phyloP scores from a whole-genome alignment of 164 flowering plant genomes.

The Saururus chinensis region DNA sequence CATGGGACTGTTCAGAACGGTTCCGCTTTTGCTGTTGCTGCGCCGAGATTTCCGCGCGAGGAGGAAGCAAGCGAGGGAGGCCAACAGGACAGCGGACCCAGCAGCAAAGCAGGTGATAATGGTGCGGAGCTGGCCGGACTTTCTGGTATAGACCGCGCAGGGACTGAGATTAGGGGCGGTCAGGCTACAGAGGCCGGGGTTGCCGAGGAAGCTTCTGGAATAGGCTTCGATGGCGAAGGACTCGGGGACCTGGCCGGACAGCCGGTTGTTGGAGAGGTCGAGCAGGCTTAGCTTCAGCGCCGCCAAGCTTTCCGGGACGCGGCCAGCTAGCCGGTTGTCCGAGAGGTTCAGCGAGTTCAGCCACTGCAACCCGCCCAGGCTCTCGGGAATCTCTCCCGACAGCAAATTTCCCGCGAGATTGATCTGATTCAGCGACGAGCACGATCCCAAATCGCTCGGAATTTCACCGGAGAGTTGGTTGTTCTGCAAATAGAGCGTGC shows the following conservation, averaged over 20 bases:
- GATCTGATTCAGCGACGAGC: conserved; percentile 32
- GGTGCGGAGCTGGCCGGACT: conserved; percentile 18
- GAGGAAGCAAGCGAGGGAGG: conserved; percentile 19
- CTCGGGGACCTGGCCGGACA: conserved; percentile 48
- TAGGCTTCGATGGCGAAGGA: conserved; percentile 38
- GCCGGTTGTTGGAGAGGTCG: conserved; percentile 50
- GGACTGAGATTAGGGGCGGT: conserved; percentile 20
- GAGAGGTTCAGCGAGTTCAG: conserved; percentile 56
- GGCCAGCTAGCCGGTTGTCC: conserved; percentile 47
- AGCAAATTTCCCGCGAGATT: conserved; percentile 48
- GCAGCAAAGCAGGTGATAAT: conserved; percentile 30
- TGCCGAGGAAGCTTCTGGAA: conserved; percentile 50
- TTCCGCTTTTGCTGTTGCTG: conserved; percentile 16
- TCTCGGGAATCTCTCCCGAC: conserved; percentile 47
- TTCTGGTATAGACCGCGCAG: conserved; percentile 29
- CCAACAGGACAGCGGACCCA: conserved; percentile 17
- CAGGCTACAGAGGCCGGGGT: conserved; percentile 48
- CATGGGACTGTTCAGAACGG: conserved; percentile 20
- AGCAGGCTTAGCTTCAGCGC: conserved; percentile 50
- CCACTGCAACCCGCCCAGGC: conserved; percentile 38
- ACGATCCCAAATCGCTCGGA: conserved; percentile 45
- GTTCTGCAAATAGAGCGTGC: conserved; percentile 24
- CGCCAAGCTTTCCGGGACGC: conserved; percentile 45
- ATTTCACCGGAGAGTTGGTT: conserved; percentile 48
- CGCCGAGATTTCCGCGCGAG: conserved; percentile 20